Evolutionary conservation across 805 yeast genomes (phyloP).

Genomic region (Blastobotrys attinorum): DNA sequence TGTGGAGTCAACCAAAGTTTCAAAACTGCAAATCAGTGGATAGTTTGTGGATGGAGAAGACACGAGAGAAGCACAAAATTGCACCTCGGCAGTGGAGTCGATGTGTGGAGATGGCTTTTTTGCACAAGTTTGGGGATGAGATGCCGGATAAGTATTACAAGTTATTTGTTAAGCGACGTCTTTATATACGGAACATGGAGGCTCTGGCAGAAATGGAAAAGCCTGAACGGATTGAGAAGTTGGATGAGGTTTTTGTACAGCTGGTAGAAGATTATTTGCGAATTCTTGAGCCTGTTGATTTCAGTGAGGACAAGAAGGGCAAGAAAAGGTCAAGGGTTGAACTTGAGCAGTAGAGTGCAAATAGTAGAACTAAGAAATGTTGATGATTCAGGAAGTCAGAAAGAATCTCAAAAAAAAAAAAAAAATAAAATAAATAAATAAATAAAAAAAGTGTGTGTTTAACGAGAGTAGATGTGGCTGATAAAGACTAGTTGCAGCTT

Average conservation of each 20-base stretch:
- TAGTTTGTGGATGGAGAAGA: conserved; percentile 36
- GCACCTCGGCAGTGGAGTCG: conserved; percentile 74
- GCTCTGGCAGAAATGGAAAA: conserved; percentile 49
- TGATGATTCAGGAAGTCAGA: no score
- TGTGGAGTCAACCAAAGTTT: conserved; percentile 6
- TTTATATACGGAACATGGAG: conserved; percentile 73
- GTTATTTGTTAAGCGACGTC: conserved; percentile 60
- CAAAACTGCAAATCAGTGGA: conserved; percentile 15
- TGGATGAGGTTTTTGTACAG: conserved; percentile 65
- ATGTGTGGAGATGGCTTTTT: conserved; percentile 64
- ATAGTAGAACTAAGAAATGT: no score
- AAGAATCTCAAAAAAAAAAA: no score
- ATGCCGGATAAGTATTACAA: conserved; percentile 37
- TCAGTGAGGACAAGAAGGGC: not conserved
- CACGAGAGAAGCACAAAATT: conserved; percentile 43
- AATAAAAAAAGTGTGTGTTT: no score
- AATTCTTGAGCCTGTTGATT: conserved; percentile 33
- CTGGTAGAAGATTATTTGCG: conserved; percentile 65
- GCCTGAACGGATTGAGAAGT: conserved; percentile 60
- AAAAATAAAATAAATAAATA: no score
- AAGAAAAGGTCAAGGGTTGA: not conserved
- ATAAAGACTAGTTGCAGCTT: no score
- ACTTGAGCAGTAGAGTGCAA: not conserved
- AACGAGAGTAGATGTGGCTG: no score
- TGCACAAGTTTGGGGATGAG: conserved; percentile 57